Conservation (phyloP, 129 eudicot genomes). For the Scalesia atractyloides region DNA sequence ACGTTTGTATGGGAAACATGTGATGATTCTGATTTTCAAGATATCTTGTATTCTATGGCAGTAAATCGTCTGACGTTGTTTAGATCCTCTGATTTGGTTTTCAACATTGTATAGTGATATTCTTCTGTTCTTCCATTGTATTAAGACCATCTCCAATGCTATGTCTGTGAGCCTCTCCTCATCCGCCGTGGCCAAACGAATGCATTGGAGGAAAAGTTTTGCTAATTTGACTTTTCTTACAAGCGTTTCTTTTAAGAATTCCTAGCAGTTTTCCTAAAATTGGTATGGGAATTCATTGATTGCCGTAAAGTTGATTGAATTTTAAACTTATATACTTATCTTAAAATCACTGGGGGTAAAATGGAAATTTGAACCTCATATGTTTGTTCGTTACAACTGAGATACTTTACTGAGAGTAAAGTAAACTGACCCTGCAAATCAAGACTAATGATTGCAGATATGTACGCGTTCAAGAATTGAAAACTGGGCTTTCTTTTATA, state of each 20-base stretch:
- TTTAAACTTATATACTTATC: not conserved
- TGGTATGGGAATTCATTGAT: not conserved
- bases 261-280: not conserved
- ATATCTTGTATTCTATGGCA: no score
- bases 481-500: constrained; percentile 32
- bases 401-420: not conserved
- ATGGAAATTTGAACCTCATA: not conserved
- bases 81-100: no score
- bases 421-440: not conserved
- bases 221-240: not conserved
- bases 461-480: constrained; percentile 19
- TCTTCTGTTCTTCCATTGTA: no score
- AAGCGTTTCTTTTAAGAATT: not conserved
- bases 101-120: no score
- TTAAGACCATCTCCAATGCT: no score
- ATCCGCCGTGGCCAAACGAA: no score
- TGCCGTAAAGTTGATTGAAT: not conserved
- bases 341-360: no score
- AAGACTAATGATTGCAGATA: not conserved
- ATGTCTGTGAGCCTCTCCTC: no score
- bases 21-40: constrained; percentile 12
- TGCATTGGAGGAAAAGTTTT: no score
- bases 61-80: no score
- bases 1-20: constrained; percentile 79
- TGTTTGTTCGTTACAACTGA: not conserved